Evolutionary conservation across 345 rosid genomes (phyloP).

Genomic region (Turritis glabra): DNA sequence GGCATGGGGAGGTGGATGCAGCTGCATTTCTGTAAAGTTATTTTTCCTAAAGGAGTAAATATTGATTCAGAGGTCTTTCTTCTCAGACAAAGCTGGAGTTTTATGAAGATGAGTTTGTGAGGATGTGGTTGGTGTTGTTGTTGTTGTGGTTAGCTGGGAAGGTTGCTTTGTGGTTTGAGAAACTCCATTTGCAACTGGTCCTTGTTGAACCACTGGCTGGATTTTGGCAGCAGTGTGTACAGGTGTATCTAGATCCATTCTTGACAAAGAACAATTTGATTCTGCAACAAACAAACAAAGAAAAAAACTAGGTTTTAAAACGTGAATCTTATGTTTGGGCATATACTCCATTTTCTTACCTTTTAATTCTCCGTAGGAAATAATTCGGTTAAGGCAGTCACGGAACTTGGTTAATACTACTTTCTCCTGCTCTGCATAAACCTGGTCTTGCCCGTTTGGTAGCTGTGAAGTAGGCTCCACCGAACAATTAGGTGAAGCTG

Average conservation of each 20-base stretch:
- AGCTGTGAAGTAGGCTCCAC: slow-evolving; percentile 59
- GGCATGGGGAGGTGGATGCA: background rate
- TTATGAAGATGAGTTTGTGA: slow-evolving; percentile 20
- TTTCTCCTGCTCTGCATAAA: slow-evolving; percentile 83
- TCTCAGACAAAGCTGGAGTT: slow-evolving; percentile 28
- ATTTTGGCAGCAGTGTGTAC: slow-evolving; percentile 19
- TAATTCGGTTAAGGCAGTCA: slow-evolving; percentile 85
- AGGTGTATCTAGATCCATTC: slow-evolving; percentile 29
- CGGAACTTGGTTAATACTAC: slow-evolving; percentile 70
- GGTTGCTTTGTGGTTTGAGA: slow-evolving; percentile 29
- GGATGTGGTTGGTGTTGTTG: slow-evolving; percentile 10
- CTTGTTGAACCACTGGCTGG: slow-evolving; percentile 34
- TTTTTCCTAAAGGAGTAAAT: slow-evolving; percentile 22
- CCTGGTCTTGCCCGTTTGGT: slow-evolving; percentile 57
- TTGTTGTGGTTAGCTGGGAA: slow-evolving; percentile 23
- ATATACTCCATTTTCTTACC: slow-evolving; percentile 38
- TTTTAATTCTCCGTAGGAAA: slow-evolving; percentile 78
- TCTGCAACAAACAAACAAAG: slow-evolving; percentile 36
- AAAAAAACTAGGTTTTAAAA: slow-evolving; percentile 9
- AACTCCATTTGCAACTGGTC: slow-evolving; percentile 33
- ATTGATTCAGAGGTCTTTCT: slow-evolving; percentile 29
- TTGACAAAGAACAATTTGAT: slow-evolving; percentile 34
- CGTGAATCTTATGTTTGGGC: slow-evolving; percentile 12
- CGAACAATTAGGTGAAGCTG: slow-evolving; percentile 65
- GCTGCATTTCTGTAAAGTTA: slow-evolving; percentile 31